Percentiles rank a stretch among this genome's conserved stretches.
Evolutionary conservation across 768 basidiomycete species (phyloP).

Genomic region (Suillus subalutaceus): DNA sequence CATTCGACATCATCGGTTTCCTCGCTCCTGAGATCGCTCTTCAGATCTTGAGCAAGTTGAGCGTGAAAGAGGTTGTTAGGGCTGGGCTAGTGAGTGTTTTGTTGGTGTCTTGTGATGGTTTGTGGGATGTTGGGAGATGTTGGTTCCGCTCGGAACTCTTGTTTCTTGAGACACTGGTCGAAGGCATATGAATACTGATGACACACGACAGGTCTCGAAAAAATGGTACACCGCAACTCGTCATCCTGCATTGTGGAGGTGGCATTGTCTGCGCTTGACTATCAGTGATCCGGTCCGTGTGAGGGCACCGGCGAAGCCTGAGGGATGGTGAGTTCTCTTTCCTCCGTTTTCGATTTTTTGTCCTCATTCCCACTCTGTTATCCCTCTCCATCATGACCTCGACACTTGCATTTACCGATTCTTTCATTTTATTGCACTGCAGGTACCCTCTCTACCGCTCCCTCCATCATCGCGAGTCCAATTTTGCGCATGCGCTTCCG

Average conservation of each 20-base stretch:
- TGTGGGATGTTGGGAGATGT: neutral
- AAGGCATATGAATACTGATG: conserved; percentile 8
- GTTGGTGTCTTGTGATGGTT: neutral
- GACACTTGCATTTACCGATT: neutral
- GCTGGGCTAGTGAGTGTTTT: conserved; percentile 38
- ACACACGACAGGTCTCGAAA: conserved; percentile 40
- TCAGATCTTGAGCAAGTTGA: conserved; percentile 60
- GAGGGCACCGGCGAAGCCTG: conserved; percentile 60
- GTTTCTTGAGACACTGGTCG: neutral
- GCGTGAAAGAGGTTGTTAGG: conserved; percentile 62
- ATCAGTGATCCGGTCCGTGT: conserved; percentile 70
- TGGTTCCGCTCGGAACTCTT: neutral
- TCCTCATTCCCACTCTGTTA: neutral
- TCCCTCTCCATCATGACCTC: neutral
- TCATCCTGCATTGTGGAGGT: conserved; percentile 76
- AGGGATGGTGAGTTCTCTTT: conserved; percentile 65
- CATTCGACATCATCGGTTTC: conserved; percentile 79
- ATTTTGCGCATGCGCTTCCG: conserved; percentile 75
- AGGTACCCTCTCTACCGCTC: conserved; percentile 77
- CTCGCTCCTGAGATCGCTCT: conserved; percentile 68
- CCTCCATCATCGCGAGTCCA: conserved; percentile 83
- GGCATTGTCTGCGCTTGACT: conserved; percentile 75
- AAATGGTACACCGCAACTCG: conserved; percentile 44
- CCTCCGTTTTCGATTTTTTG: neutral
- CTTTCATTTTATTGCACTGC: neutral